phyloP scores from a whole-genome alignment of 2,329 filamentous ascomycete genomes.

The Bipolaris victoriae region DNA sequence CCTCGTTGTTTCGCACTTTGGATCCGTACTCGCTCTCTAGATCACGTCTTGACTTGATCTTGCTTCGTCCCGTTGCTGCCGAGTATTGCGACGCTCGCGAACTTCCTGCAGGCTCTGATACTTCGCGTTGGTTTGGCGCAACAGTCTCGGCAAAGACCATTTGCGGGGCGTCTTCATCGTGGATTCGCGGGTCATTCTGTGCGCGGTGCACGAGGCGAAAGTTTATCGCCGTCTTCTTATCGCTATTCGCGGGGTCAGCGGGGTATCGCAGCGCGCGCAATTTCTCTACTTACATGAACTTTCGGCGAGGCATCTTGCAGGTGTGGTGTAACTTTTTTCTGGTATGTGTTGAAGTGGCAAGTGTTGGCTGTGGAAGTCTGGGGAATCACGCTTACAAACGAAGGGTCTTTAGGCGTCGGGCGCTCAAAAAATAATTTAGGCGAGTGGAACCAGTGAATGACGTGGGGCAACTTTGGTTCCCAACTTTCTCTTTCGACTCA shows the following conservation, averaged over 20 bases:
- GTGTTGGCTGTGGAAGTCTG: constrained; percentile 25
- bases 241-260: constrained; percentile 55
- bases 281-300: constrained; percentile 69
- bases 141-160: constrained; percentile 82
- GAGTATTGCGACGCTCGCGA: constrained; percentile 53
- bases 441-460: constrained; percentile 63
- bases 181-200: constrained; percentile 95
- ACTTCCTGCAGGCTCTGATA: constrained; percentile 53
- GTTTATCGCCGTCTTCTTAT: constrained; percentile 92
- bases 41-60: constrained; percentile 74
- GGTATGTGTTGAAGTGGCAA: neutral
- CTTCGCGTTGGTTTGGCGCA: constrained; percentile 47
- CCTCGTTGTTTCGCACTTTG: constrained; percentile 83
- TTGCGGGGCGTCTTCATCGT: constrained; percentile 85
- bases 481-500: constrained; percentile 28
- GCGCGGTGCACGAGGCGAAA: constrained; percentile 95
- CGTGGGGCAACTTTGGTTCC: constrained; percentile 35
- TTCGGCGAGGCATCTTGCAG: constrained; percentile 71
- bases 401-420: constrained; percentile 24
- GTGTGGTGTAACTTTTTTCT: neutral
- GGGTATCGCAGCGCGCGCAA: constrained; percentile 20
- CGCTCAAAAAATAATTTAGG: constrained; percentile 64
- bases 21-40: constrained; percentile 76
- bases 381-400: constrained; percentile 40
- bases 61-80: constrained; percentile 50